Evolutionary conservation across 371 early-diverging fungal species (phyloP).

Genomic region (Blastocladiella emersonii): DNA sequence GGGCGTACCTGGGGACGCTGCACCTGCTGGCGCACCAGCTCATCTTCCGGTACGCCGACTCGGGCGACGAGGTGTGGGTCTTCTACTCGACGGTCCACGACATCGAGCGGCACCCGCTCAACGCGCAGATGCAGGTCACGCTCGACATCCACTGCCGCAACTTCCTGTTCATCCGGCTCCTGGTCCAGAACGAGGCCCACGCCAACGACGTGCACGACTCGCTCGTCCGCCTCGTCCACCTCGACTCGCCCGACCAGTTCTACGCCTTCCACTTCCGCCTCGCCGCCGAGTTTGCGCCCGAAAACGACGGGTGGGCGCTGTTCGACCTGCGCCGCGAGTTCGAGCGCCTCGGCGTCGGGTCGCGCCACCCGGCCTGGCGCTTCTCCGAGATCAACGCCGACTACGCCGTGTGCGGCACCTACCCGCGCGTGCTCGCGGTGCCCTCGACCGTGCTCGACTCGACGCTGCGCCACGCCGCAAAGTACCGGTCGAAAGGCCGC

Average conservation of each 20-base stretch:
- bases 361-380: constrained; percentile 56
- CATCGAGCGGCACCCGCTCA: constrained; percentile 47
- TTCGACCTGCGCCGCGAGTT: constrained; percentile 69
- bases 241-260: constrained; percentile 53
- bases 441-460: constrained; percentile 81
- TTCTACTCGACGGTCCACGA: constrained; percentile 73
- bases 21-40: constrained; percentile 67
- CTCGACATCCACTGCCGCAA: constrained; percentile 57
- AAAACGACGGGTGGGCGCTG: constrained; percentile 47
- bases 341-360: constrained; percentile 68
- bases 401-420: constrained; percentile 76
- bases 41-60: constrained; percentile 37
- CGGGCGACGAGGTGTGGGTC: constrained; percentile 33
- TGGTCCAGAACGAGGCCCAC: constrained; percentile 48
- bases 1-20: constrained; percentile 41
- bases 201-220: constrained; percentile 63
- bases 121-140: constrained; percentile 11
- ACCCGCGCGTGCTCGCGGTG: constrained; percentile 69
- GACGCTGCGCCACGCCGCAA: constrained; percentile 71
- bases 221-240: constrained; percentile 53
- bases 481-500: constrained; percentile 78
- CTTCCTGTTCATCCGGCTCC: constrained; percentile 57
- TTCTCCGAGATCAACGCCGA: constrained; percentile 56
- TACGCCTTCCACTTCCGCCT: constrained; percentile 64
- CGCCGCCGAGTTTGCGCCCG: constrained; percentile 21